Percentiles rank a stretch among this genome's conserved stretches.
phyloP scores from a whole-genome alignment of 306 rosid species.

The Vigna hirtella region DNA sequence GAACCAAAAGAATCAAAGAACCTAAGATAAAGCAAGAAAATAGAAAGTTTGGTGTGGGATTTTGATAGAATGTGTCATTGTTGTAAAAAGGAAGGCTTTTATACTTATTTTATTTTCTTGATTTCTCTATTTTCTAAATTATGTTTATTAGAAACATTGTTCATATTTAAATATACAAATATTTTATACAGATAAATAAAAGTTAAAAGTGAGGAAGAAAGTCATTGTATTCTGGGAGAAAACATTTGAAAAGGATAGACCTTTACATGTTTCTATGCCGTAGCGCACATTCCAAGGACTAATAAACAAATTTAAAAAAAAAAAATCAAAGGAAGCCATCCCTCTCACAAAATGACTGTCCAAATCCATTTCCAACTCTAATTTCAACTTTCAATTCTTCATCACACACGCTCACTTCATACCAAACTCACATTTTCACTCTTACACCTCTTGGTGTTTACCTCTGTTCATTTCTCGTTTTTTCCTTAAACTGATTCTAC shows the following conservation, averaged over 20 bases:
- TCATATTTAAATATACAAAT: no score
- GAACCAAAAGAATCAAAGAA: no score
- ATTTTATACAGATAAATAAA: no score
- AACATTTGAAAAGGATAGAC: not conserved
- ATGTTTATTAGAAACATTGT: no score
- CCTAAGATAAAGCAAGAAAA: no score
- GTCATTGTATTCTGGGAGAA: no score
- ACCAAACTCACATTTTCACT: not conserved
- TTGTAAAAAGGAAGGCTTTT: no score
- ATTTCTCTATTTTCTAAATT: no score
- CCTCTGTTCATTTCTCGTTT: not conserved
- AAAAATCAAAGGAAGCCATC: not conserved
- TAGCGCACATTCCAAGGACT: not conserved
- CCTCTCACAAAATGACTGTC: not conserved
- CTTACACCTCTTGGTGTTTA: not conserved
- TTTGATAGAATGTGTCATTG: no score
- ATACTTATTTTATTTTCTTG: no score
- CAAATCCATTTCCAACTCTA: not conserved
- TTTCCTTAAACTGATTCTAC: not conserved
- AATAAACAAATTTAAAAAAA: not conserved
- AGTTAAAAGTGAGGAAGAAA: no score
- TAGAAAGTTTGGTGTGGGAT: no score
- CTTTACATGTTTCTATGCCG: not conserved
- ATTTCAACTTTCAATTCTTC: not conserved
- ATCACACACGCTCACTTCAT: not conserved